Evolutionary conservation across 192 early-diverging fungal species (phyloP).

Genomic region (Lobosporangium transversale): DNA sequence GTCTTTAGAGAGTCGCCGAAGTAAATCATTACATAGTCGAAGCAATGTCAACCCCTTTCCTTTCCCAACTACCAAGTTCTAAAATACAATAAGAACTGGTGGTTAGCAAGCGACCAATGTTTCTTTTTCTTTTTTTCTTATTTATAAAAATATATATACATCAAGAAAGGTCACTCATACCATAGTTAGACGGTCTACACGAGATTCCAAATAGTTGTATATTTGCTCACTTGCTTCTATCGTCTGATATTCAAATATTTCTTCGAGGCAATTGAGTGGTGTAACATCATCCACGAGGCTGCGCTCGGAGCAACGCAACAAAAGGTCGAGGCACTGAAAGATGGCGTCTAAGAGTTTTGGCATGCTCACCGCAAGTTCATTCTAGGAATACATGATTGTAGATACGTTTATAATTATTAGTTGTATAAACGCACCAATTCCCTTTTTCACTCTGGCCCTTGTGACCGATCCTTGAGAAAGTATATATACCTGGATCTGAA

Average conservation of each 20-base stretch:
- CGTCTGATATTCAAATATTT: conserved; percentile 73
- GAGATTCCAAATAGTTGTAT: conserved; percentile 74
- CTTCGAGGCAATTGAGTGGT: conserved; percentile 71
- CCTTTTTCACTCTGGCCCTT: too few relatives aligned
- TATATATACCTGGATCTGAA: conserved; percentile 42
- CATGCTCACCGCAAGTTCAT: conserved; percentile 24
- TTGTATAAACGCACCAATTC: too few relatives aligned
- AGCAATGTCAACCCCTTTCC: conserved; percentile 90
- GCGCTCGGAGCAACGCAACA: conserved; percentile 38
- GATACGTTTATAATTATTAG: too few relatives aligned
- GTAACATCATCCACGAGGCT: conserved; percentile 24
- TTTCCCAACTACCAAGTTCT: conserved; percentile 75
- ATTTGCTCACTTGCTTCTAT: conserved; percentile 63
- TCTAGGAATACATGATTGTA: conserved; percentile 10
- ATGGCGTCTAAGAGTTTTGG: conserved; percentile 14
- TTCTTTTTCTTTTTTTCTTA: neutral
- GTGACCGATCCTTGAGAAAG: too few relatives aligned
- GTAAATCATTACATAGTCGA: conserved; percentile 87
- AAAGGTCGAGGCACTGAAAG: conserved; percentile 40
- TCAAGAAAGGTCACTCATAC: conserved; percentile 42
- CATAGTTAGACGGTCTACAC: conserved; percentile 59
- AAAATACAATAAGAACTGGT: neutral
- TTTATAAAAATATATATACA: too few relatives aligned
- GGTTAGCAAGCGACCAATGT: neutral
- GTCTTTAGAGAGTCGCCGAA: conserved; percentile 87